phyloP scores from a whole-genome alignment of 192 early-diverging fungal species.

The Dissophora globulifera region DNA sequence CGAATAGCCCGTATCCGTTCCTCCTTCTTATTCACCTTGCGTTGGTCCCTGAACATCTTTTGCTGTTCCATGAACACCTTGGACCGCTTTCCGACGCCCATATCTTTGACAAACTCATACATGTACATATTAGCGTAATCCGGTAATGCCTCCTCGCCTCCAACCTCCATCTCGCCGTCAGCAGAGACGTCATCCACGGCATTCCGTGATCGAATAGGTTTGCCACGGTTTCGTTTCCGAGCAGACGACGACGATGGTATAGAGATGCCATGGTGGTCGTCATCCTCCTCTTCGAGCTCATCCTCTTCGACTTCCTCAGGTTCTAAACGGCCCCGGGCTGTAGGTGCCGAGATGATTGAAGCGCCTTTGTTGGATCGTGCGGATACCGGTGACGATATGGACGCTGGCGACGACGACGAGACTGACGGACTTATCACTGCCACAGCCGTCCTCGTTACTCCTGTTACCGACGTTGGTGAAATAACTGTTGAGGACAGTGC shows the following conservation, averaged over 20 bases:
- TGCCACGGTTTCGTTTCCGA: conserved; percentile 25
- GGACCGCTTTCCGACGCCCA: conserved; percentile 35
- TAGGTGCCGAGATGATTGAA: conserved; percentile 34
- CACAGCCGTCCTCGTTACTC: too few relatives aligned
- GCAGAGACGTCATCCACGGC: conserved; percentile 1
- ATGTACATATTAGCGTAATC: conserved; percentile 47
- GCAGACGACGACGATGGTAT: too few relatives aligned
- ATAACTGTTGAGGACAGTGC: too few relatives aligned
- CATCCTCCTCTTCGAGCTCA: not conserved
- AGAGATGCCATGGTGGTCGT: too few relatives aligned
- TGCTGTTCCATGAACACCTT: conserved; percentile 20
- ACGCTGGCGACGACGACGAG: conserved; percentile 1
- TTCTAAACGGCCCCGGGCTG: conserved; percentile 4
- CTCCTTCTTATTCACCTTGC: conserved; percentile 16
- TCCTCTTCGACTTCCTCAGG: conserved; percentile 8
- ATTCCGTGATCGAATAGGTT: conserved; percentile 1
- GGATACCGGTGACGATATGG: not conserved
- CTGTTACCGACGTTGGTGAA: not conserved
- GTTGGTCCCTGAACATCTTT: conserved; percentile 20
- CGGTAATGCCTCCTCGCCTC: conserved; percentile 18
- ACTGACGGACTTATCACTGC: too few relatives aligned
- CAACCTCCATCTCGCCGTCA: conserved; percentile 10
- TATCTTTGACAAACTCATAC: conserved; percentile 44
- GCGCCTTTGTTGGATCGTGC: conserved; percentile 10
- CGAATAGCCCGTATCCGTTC: conserved; percentile 10